Conservation (phyloP, 176 grass and related monocot genomes). For the Melocanna baccifera region DNA sequence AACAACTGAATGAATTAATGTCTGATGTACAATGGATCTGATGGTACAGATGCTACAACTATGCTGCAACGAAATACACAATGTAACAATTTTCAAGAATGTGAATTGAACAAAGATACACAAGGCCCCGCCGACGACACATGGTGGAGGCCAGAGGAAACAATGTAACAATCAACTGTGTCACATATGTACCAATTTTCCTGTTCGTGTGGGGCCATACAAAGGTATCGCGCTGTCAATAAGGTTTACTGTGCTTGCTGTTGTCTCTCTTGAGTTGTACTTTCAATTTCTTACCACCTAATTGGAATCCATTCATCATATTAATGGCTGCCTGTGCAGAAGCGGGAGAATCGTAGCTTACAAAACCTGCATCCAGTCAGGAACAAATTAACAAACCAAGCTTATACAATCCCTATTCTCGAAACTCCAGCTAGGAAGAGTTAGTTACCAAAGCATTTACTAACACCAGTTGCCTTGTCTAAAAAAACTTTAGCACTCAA, state of each 20-base stretch:
- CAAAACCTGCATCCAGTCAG: slow-evolving; percentile 63
- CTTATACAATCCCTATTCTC: not conserved
- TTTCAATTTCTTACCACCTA: slow-evolving; percentile 98
- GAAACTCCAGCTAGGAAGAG: slow-evolving; percentile 8
- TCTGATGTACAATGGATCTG: slow-evolving; percentile 63
- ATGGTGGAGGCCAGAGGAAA: slow-evolving; percentile 41
- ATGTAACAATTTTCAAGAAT: slow-evolving; percentile 52
- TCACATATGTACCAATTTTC: slow-evolving; percentile 53
- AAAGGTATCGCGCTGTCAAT: slow-evolving; percentile 30
- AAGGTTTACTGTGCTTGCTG: slow-evolving; percentile 81
- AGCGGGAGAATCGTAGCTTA: slow-evolving; percentile 82
- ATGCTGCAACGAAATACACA: slow-evolving; percentile 53
- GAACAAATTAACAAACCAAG: slow-evolving; percentile 27
- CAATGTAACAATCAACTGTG: slow-evolving; percentile 50
- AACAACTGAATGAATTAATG: slow-evolving; percentile 84
- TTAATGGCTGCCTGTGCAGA: slow-evolving; percentile 75
- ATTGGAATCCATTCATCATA: slow-evolving; percentile 83
- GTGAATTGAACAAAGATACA: slow-evolving; percentile 65
- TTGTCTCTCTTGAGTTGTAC: slow-evolving; percentile 99
- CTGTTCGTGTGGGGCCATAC: slow-evolving; percentile 31
- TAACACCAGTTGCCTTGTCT: slow-evolving; percentile 94
- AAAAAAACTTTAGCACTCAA: slow-evolving; percentile 97
- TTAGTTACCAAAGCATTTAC: slow-evolving; percentile 97
- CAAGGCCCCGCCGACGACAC: slow-evolving; percentile 22
- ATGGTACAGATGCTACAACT: slow-evolving; percentile 61